phyloP scores from a whole-genome alignment of 495 filamentous ascomycete species.

The Viridothelium virens region DNA sequence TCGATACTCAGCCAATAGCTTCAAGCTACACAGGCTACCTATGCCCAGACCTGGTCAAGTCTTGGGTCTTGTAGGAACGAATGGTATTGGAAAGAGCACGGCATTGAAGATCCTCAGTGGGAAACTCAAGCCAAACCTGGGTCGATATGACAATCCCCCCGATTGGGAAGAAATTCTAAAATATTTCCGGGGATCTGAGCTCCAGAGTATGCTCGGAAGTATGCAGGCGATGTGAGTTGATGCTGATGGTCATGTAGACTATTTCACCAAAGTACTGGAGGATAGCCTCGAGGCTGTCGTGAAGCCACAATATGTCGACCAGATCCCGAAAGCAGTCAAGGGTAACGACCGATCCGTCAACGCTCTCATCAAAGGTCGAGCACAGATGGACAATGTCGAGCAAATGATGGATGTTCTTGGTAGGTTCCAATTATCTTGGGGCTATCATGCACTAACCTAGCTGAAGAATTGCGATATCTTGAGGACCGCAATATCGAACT shows the following conservation, averaged over 20 bases:
- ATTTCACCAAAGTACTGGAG: conserved; percentile 96
- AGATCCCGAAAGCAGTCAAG: conserved; percentile 86
- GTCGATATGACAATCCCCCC: conserved; percentile 88
- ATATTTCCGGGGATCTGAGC: conserved; percentile 92
- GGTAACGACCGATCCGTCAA: conserved; percentile 67
- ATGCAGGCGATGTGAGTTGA: conserved; percentile 6
- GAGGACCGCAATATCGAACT: conserved; percentile 77
- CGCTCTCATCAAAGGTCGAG: conserved; percentile 62
- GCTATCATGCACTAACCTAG: conserved; percentile 26
- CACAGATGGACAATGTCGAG: conserved; percentile 70
- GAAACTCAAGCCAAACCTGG: conserved; percentile 96
- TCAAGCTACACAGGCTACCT: conserved; percentile 94
- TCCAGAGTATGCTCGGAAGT: conserved; percentile 63
- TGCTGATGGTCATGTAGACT: conserved; percentile 51
- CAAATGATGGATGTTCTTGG: conserved; percentile 77
- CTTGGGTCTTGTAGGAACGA: conserved; percentile 93
- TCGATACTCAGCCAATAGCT: conserved; percentile 97
- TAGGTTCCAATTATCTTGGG: conserved; percentile 29
- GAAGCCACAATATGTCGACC: conserved; percentile 98
- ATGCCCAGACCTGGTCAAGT: conserved; percentile 94
- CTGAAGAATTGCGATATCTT: conserved; percentile 72
- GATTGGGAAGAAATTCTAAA: conserved; percentile 99
- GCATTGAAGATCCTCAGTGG: conserved; percentile 96
- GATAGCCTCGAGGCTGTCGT: conserved; percentile 94
- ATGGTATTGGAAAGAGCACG: conserved; percentile 99